phyloP scores from a whole-genome alignment of 2,329 filamentous ascomycete genomes.

The Talaromyces funiculosus region DNA sequence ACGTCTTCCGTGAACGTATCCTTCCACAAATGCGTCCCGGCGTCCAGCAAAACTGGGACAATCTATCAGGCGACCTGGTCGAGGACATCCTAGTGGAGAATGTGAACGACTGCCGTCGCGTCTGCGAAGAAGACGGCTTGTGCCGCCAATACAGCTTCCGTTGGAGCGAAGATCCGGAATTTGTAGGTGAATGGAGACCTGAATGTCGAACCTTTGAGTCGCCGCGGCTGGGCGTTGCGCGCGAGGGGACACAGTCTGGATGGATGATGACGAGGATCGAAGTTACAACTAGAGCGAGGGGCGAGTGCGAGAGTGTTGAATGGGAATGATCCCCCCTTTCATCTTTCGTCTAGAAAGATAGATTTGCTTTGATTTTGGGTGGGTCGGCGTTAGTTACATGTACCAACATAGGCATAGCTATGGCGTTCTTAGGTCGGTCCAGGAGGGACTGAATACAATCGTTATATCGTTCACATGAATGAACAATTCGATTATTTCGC shows the following conservation, averaged over 20 bases:
- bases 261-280: conserved; percentile 28
- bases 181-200: neutral
- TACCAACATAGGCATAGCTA: conserved; percentile 14
- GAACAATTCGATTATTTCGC: neutral
- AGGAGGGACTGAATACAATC: neutral
- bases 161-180: conserved; percentile 21
- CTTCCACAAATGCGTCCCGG: conserved; percentile 26
- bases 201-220: conserved; percentile 27
- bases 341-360: neutral
- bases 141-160: conserved; percentile 28
- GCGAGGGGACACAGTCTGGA: conserved; percentile 24
- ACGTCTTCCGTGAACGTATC: conserved; percentile 35
- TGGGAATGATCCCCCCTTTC: conserved; percentile 37
- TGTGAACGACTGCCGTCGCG: conserved; percentile 27
- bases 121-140: conserved; percentile 22
- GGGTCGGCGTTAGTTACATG: neutral
- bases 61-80: conserved; percentile 25
- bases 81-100: conserved; percentile 23
- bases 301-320: conserved; percentile 42
- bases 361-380: neutral
- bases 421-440: conserved; percentile 8
- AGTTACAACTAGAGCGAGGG: conserved; percentile 4
- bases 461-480: neutral
- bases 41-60: conserved; percentile 30
- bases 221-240: conserved; percentile 27